phyloP scores from a whole-genome alignment of 2,329 filamentous ascomycete species.

The Hypoxylon rubiginosum region DNA sequence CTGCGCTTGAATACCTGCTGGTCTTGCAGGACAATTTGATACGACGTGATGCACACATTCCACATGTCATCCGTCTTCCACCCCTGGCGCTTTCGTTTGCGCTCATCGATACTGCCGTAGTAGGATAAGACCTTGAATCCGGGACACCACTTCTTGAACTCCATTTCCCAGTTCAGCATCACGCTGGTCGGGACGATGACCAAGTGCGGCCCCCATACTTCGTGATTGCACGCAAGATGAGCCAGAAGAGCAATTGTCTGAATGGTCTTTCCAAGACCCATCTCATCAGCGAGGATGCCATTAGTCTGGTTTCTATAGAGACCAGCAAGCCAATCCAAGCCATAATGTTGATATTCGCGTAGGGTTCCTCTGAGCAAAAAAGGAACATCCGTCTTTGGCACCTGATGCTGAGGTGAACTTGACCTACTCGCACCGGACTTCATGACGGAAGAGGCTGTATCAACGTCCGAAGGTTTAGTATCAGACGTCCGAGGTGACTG shows the following conservation, averaged over 20 bases:
- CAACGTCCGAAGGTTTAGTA: slow-evolving; percentile 65
- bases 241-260: slow-evolving; percentile 96
- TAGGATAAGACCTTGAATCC: slow-evolving; percentile 98
- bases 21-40: slow-evolving; percentile 95
- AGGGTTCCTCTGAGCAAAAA: slow-evolving; percentile 88
- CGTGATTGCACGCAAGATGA: slow-evolving; percentile 89
- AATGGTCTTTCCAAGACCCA: slow-evolving; percentile 98
- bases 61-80: slow-evolving; percentile 95
- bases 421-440: slow-evolving; percentile 54
- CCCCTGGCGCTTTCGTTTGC: slow-evolving; percentile 88
- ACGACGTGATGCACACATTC: slow-evolving; percentile 98
- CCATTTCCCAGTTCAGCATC: slow-evolving; percentile 99
- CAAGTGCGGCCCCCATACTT: slow-evolving; percentile 95
- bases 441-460: slow-evolving; percentile 58
- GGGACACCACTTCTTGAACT: slow-evolving; percentile 99
- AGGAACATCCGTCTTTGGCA: slow-evolving; percentile 78
- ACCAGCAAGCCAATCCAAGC: slow-evolving; percentile 96
- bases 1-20: slow-evolving; percentile 93
- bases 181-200: slow-evolving; percentile 98
- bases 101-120: slow-evolving; percentile 93
- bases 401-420: slow-evolving; percentile 53
- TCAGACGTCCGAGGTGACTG: slow-evolving; percentile 65
- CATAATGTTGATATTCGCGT: slow-evolving; percentile 95
- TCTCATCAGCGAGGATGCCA: slow-evolving; percentile 96
- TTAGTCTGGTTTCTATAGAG: slow-evolving; percentile 94